Evolutionary conservation across 495 filamentous ascomycete genomes (phyloP), one percentile per base, ranked within the genome.

Genomic region (Aspergillus ostianus): DNA sequence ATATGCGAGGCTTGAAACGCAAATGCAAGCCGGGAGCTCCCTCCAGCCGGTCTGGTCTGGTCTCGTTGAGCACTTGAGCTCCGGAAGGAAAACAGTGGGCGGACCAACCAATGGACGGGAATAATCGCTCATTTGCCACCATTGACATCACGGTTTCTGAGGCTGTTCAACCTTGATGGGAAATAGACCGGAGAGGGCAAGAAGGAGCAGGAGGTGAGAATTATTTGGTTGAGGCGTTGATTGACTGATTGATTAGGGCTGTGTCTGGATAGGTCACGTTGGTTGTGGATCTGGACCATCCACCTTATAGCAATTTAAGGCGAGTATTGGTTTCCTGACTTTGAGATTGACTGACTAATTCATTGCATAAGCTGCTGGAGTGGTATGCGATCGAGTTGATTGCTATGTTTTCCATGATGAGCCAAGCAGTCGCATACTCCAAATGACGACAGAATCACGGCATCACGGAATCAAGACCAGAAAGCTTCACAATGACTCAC

Each of bases 81-180:
- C 17, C 32, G 19, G 19, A 27, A 32, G 30, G 30, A 54, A 54
- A 36, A 6, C 19, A 15, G 21, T 30, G 29, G 51, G 15, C 51
- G 13, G 21, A 27, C 32, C 51, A 32, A 53, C 18, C 26, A 23
- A 54, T 54, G 41, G 52, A 36, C 45, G 19, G 6, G 30, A 18
- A 23, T 54, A 54, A 54, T 54, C 52, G 52, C 52, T 54, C 52
- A 54, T 20, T 30, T 3, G n/a, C 50, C 50, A 30, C 50, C 50
- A 52, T 52, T 52, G 50, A 52, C 50, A 52, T 52, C 50, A 52
- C 36, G 36, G 36, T 41, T 13, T 4, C 3, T 41, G 36, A 41
- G 36, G 36, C 36, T 41, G 36, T 17, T 41, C 36, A 41, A 41
- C 36, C 36, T 41, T 41, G 15, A 41, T 41, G 36, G 36, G 36